Evolutionary conservation across 2,329 filamentous ascomycete species (phyloP), one percentile per base, ranked within the genome.

Genomic region (Fusarium sp.): DNA sequence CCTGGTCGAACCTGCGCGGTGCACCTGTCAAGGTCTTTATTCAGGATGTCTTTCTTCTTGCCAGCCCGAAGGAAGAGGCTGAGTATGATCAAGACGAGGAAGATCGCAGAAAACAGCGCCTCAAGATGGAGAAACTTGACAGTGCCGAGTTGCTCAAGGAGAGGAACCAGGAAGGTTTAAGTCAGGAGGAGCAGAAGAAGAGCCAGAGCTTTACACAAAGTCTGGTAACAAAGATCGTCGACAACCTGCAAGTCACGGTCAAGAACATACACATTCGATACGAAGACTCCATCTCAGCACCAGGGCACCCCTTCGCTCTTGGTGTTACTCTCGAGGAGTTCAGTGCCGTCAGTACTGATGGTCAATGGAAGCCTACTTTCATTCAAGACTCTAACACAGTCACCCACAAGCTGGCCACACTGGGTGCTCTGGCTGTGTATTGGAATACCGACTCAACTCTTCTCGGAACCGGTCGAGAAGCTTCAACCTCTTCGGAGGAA

Each of bases 251-350:
- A 81, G 93, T 99, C 75, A 96, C 93, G 27, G 91, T 99, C 81
- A 98, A 97, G 86, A 99, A 98, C 80, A 97, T 99, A 66, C 96
- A 99, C 80, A 89, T 99, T 71, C 93, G 96, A 75, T 99, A 99
- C 82, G 96, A 99, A 82, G 96, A 99, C 82, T 95, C 95, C 17
- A 94, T 99, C 76, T 97, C 96, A 23, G 93, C 95, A 13, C 95
- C 95, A 0, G 95, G 94, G 2, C 96, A 99, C 80, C 95, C 97
- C 0, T 99, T 99, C 76, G 94, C 96, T 8, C 88, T 97, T 9
- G 96, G 97, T 52, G 80, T 99, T 66, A 99, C 95, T 0, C 88
- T 99, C 62, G 93, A 97, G 78, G 95, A 98, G 81, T 95, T 99
- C 83, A 98, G 96, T 79, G 97, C 97, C 17, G 91, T 98, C 78